phyloP scores from a whole-genome alignment of 768 basidiomycete species.

The Suillus subluteus region DNA sequence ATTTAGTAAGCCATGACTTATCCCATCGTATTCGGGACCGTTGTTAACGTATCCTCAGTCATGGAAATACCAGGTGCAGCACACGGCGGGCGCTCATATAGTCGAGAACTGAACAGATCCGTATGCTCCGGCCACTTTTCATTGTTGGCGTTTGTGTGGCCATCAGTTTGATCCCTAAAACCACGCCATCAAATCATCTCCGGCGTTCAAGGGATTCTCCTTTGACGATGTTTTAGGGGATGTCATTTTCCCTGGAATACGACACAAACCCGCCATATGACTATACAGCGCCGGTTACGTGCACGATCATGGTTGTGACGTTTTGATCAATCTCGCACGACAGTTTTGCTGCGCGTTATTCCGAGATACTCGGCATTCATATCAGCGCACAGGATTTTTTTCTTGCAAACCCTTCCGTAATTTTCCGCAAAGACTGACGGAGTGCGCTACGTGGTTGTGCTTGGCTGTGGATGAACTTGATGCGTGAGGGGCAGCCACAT shows the following conservation, averaged over 20 bases:
- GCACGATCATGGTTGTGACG: background rate
- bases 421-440: background rate
- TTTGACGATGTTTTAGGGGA: background rate
- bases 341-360: background rate
- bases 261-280: background rate
- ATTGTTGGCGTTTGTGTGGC: background rate
- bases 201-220: background rate
- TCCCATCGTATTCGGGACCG: background rate
- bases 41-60: background rate
- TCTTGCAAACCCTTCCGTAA: background rate
- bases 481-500: background rate
- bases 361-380: background rate
- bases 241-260: background rate
- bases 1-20: background rate
- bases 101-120: background rate
- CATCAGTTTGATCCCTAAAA: background rate
- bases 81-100: background rate
- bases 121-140: background rate
- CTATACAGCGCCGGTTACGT: background rate
- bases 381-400: background rate
- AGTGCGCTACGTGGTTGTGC: background rate
- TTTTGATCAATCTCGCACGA: background rate
- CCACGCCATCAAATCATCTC: background rate
- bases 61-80: background rate
- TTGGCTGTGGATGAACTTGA: background rate